Base-by-base conservation (phyloP, 176 grass and related monocot genomes). In the Aegilops tauschii region DNA sequence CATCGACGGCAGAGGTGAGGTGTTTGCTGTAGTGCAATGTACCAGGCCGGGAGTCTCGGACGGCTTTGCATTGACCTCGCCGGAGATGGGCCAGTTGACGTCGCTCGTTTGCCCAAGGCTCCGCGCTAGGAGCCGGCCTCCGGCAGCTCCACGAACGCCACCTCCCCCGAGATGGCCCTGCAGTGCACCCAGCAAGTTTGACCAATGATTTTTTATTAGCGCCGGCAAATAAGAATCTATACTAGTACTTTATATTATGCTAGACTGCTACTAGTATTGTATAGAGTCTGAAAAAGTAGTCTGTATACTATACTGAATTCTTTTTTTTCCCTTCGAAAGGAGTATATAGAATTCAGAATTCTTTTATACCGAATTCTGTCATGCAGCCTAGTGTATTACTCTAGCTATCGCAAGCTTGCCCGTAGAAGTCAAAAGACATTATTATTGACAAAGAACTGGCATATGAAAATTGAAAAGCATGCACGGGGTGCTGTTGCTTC, bases 121-220 rank as follows among this genome's bases (percentile, higher is more conserved):
- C 77, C 84, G 64, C 92, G 94, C 69, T 89, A 80, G 2, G 74
- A 8, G 20, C 97, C 92, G 5, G 86, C 45, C 36, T 94, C 94
- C n/a, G 97, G 97, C 85, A 93, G 86, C 82, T 99, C 92, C 71
- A 99, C 87, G 71, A 96, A 94, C 83, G 96, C 92, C 42, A 99
- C 89, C 78, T 99, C 97, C 82, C 82, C 94, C 97, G 7, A 99
- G 90, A 85, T 97, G 92, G 9, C 47, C 92, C 97, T 99, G 85
- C 32, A 34, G 32, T 34, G 32, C 45, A 27, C 16, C 70, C 66
- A 56, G 12, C 74, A 56, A 56, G 8, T 34, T 32, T 29, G 74
- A 54, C 74, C 18, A 77, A 56, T 6, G 20, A 1, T 77, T 34
- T 2, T 56, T 34, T 77, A 73, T 73, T 20, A 1, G 12, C 12